Evolutionary conservation across 352 stramenopile species (phyloP), one percentile per base, ranked within the genome.

Genomic region (Hyaloperonospora brassicae): DNA sequence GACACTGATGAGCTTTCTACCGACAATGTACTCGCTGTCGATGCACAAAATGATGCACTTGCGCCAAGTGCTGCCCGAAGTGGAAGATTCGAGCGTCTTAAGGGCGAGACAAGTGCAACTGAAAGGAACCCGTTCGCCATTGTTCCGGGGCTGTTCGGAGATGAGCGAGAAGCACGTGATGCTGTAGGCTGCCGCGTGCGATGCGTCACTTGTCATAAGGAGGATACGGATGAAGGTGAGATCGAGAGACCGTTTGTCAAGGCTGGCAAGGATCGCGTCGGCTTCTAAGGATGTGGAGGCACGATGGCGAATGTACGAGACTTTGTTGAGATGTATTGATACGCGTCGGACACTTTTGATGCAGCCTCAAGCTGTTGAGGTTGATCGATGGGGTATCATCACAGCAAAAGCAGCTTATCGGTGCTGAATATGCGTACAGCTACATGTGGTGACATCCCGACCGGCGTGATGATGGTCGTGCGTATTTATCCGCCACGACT

Each of bases 171-270:
- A n/a, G n/a, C n/a, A n/a, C n/a, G n/a, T n/a, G n/a, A n/a, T n/a
- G n/a, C n/a, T n/a, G n/a, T n/a, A n/a, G n/a, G n/a, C n/a, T n/a
- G n/a, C n/a, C n/a, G n/a, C n/a, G n/a, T n/a, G n/a, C n/a, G n/a
- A n/a, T n/a, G n/a, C 14, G 7, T 21, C 34, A 47, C n/a, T 44
- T 10, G 0, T 21, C 30, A 47, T 21, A 9, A n/a, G 17, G 36
- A 4, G 13, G 13, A 30, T 14, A 13, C 43, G 2, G 72, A 88
- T 13, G 14, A 55, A 17, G 81, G 81, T 0, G 40, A 56, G 21
- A 76, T 89, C 35, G 79, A 87, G 23, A 86, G 85, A 38, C 68
- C 77, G 14, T 91, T 91, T 43, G 81, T 78, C 5, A 91, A 89
- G 40, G 78, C 75, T 30, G 81, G 81, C 9, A 91, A 91, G 55